These are phyloP conservation scores for Neocucurbitaria cava DNA, from an alignment of 2,329 filamentous ascomycete species.

Conservation along the genomic window DNA sequence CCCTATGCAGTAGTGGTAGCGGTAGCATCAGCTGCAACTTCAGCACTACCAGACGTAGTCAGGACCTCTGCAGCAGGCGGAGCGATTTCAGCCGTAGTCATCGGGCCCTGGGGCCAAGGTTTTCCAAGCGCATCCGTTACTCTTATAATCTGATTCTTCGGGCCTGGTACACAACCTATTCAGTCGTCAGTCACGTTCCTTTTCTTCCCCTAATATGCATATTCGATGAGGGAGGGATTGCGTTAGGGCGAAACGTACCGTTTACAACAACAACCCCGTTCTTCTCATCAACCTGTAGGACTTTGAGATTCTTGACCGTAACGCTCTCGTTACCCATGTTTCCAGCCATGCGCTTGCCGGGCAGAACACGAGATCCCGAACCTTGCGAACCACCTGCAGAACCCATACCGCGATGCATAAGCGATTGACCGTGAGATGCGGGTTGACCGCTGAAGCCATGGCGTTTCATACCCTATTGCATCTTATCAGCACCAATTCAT, in stretches of 20 bases:
- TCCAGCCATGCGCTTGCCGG: constrained; percentile 97
- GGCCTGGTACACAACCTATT: constrained; percentile 77
- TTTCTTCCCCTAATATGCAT: too few species aligned
- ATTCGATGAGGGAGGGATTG: too few species aligned
- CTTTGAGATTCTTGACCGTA: constrained; percentile 89
- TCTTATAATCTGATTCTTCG: constrained; percentile 83
- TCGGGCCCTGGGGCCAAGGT: constrained; percentile 66
- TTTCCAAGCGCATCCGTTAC: constrained; percentile 93
- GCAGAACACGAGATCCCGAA: constrained; percentile 87
- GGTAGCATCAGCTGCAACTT: constrained; percentile 16
- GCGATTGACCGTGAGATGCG: constrained; percentile 92
- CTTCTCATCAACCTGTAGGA: constrained; percentile 85
- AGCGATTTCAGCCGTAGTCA: constrained; percentile 33
- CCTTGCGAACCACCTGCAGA: constrained; percentile 89
- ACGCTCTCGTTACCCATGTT: constrained; percentile 90
- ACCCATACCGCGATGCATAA: constrained; percentile 91
- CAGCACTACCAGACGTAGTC: constrained; percentile 11
- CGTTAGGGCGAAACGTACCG: too few species aligned
- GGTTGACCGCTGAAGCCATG: constrained; percentile 89
- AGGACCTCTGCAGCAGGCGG: constrained; percentile 18
- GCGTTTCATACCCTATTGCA: constrained; percentile 83
- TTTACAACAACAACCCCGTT: constrained; percentile 88
- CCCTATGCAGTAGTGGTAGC: constrained; percentile 13
- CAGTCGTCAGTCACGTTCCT: constrained; percentile 4
- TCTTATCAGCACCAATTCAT: constrained; percentile 7